Evolutionary conservation across 164 flowering plant species (phyloP).

Genomic region (Paratinospora sagittata): DNA sequence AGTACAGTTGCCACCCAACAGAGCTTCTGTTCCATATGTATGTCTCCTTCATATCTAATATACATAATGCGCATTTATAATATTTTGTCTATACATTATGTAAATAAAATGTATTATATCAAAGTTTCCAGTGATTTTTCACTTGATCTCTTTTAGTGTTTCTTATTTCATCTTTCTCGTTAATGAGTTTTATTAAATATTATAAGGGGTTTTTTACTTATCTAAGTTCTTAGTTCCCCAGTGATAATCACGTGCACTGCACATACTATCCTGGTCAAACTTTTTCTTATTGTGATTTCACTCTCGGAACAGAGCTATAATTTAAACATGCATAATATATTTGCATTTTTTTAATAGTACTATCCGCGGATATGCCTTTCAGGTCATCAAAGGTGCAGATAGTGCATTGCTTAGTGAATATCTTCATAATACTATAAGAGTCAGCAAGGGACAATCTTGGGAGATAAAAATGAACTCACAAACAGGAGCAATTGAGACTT

Average conservation of each 20-base stretch:
- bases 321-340: background rate
- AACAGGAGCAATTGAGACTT: conserved; percentile 69
- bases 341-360: background rate
- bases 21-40: conserved; percentile 46
- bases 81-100: background rate
- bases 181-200: too few species aligned
- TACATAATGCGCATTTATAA: background rate
- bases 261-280: background rate
- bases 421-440: conserved; percentile 38
- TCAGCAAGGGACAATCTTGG: conserved; percentile 47
- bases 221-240: background rate
- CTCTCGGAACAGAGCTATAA: background rate
- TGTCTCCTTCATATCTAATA: conserved; percentile 11
- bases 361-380: conserved; percentile 13
- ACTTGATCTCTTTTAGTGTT: too few species aligned
- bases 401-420: conserved; percentile 36
- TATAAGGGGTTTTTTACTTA: too few species aligned
- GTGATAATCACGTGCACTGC: too few species aligned
- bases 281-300: too few species aligned
- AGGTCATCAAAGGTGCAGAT: conserved; percentile 47
- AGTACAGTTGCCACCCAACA: conserved; percentile 54
- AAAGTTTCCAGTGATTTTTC: too few species aligned
- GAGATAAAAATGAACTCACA: conserved; percentile 52
- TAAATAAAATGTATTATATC: background rate
- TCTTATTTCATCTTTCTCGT: too few species aligned